A percentile compares a stretch with the other conserved stretches of the same genome.
These are phyloP conservation scores for Pezizomycotina sp. DNA, from an alignment of 2,329 filamentous ascomycete genomes.

Conservation along the genomic window DNA sequence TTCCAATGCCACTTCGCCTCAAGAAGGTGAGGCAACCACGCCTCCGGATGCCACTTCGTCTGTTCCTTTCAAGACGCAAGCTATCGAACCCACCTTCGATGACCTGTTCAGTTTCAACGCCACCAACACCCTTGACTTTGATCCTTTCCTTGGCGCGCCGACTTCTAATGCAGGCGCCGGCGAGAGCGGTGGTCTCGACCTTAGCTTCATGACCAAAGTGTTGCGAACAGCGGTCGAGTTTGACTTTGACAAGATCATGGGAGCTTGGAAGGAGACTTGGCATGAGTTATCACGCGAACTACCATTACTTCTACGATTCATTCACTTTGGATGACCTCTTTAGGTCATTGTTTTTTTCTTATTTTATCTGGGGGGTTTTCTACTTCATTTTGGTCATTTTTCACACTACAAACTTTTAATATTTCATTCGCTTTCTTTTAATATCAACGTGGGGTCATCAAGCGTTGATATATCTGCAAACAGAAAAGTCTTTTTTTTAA, in stretches of 20 bases:
- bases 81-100: conserved; percentile 22
- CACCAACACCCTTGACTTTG: conserved; percentile 22
- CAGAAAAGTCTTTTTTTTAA: no score
- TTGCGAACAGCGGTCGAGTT: conserved; percentile 20
- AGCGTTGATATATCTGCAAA: no score
- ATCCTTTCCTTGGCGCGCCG: conserved; percentile 24
- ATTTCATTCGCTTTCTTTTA: no score
- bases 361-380: no score
- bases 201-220: conserved; percentile 14
- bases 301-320: no score
- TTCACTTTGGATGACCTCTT: no score
- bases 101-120: conserved; percentile 20
- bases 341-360: no score
- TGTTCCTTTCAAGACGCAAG: conserved; percentile 18
- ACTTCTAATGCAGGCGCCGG: conserved; percentile 8
- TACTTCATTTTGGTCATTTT: no score
- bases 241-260: conserved; percentile 25
- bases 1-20: conserved; percentile 11
- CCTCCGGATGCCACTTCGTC: conserved; percentile 16
- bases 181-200: conserved; percentile 9
- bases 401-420: no score
- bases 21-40: conserved; percentile 15
- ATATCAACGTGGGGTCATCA: no score
- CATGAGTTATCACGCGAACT: no score
- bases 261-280: no score